Conservation (phyloP, 2,329 filamentous ascomycete species). For the Fusarium algeriense region DNA sequence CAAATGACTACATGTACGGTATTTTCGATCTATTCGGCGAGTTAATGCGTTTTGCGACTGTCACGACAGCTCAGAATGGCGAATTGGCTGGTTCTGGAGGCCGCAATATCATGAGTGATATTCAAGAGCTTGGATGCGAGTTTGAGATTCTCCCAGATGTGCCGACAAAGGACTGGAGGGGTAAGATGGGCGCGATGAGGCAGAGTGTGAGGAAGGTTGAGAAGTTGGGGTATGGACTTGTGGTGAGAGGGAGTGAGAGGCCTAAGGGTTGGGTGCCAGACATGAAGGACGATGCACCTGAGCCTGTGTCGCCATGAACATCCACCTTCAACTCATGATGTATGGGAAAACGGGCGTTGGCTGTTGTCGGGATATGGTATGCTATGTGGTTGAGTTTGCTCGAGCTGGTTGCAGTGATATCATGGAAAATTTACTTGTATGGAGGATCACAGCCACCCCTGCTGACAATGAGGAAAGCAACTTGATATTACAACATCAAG, state of each 20-base stretch:
- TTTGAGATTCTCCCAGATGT: constrained; percentile 79
- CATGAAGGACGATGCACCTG: constrained; percentile 58
- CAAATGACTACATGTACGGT: constrained; percentile 89
- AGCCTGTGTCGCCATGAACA: constrained; percentile 47
- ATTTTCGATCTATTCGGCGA: constrained; percentile 95
- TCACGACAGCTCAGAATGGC: constrained; percentile 82
- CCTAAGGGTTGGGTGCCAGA: constrained; percentile 95
- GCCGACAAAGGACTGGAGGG: constrained; percentile 69
- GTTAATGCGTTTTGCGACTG: constrained; percentile 96
- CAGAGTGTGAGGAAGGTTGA: constrained; percentile 95
- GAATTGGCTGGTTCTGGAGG: constrained; percentile 56
- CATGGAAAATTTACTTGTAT: neutral
- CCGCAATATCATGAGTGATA: constrained; percentile 80
- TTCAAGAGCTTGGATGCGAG: constrained; percentile 80
- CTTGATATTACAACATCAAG: neutral
- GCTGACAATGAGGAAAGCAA: neutral
- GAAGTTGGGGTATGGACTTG: constrained; percentile 86
- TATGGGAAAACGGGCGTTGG: neutral
- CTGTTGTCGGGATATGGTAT: constrained; percentile 6
- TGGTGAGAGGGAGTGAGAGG: constrained; percentile 87
- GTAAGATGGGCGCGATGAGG: constrained; percentile 89
- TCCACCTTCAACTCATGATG: neutral
- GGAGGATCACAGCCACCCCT: neutral
- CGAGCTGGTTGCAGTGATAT: constrained; percentile 9
- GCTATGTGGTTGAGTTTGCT: constrained; percentile 22